These are phyloP conservation scores for Teunomyces cretensis DNA, from an alignment of 805 yeast species.

Conservation along the genomic window DNA sequence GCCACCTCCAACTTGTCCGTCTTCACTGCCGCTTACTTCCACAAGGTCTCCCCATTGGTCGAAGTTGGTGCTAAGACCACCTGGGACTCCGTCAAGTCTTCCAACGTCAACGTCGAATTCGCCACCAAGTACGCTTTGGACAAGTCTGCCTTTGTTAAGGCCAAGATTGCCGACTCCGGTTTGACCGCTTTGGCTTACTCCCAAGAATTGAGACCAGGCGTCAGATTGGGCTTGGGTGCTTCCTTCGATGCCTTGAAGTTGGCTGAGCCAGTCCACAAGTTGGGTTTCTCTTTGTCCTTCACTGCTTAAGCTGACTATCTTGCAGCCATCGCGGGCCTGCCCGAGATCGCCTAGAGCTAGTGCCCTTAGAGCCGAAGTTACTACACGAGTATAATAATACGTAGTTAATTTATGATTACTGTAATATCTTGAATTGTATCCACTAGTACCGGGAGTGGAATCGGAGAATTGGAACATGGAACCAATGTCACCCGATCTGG, in stretches of 20 bases:
- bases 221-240: slow-evolving; percentile 94
- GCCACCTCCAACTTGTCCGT: slow-evolving; percentile 85
- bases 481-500: no score
- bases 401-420: background rate
- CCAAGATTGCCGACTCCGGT: slow-evolving; percentile 95
- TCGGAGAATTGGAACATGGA: no score
- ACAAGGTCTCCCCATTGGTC: slow-evolving; percentile 84
- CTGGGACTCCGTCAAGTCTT: slow-evolving; percentile 81
- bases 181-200: slow-evolving; percentile 90
- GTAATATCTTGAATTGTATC: no score
- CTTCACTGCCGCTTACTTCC: slow-evolving; percentile 95
- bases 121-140: slow-evolving; percentile 95
- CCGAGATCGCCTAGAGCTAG: background rate
- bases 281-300: slow-evolving; percentile 93
- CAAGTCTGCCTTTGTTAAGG: slow-evolving; percentile 86
- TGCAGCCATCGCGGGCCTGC: background rate
- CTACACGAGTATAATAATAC: background rate
- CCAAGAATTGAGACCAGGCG: slow-evolving; percentile 94
- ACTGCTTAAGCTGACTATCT: slow-evolving; percentile 57
- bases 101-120: slow-evolving; percentile 88
- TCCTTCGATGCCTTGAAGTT: slow-evolving; percentile 94
- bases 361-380: background rate
- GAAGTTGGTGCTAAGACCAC: slow-evolving; percentile 99
- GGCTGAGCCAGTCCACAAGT: slow-evolving; percentile 96
- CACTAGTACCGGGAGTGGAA: no score